phyloP scores from a whole-genome alignment of 331 rosid species.

The Malus hybrid region DNA sequence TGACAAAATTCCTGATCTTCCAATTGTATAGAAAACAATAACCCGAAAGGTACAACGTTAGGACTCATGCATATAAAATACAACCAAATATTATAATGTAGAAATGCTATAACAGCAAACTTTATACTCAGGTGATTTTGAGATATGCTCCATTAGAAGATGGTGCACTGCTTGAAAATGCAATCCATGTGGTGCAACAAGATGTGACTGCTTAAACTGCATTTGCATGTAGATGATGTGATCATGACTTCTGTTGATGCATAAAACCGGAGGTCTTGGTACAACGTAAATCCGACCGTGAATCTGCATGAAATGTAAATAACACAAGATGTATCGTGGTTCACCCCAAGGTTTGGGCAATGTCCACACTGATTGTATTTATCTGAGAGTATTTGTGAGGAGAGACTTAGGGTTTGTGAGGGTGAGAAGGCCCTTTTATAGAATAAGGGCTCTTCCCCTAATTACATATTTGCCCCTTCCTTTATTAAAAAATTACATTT shows the following conservation, averaged over 20 bases:
- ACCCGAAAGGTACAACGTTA: slow-evolving; percentile 47
- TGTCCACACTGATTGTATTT: too few species aligned
- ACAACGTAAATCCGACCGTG: too few species aligned
- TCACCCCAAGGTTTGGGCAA: too few species aligned
- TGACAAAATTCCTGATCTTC: slow-evolving; percentile 6
- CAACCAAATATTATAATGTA: slow-evolving; percentile 9
- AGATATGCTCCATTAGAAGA: slow-evolving; percentile 67
- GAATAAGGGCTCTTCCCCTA: too few species aligned
- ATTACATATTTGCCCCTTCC: too few species aligned
- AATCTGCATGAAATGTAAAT: too few species aligned
- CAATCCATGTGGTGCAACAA: slow-evolving; percentile 62
- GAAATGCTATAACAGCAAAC: slow-evolving; percentile 24
- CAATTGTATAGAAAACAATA: slow-evolving; percentile 76
- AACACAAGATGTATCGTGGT: too few species aligned
- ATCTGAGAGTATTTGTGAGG: too few species aligned
- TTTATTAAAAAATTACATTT: too few species aligned
- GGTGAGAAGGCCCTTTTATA: too few species aligned
- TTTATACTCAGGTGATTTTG: slow-evolving; percentile 67
- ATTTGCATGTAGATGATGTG: slow-evolving; percentile 13
- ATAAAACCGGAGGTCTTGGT: too few species aligned
- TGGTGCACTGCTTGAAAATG: slow-evolving; percentile 71
- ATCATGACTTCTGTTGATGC: not conserved
- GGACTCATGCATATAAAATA: slow-evolving; percentile 10
- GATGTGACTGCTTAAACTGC: slow-evolving; percentile 73
- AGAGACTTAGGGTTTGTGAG: too few species aligned